These are phyloP conservation scores for Hypoxylon fragiforme DNA, from an alignment of 495 filamentous ascomycete genomes.

Conservation along the genomic window DNA sequence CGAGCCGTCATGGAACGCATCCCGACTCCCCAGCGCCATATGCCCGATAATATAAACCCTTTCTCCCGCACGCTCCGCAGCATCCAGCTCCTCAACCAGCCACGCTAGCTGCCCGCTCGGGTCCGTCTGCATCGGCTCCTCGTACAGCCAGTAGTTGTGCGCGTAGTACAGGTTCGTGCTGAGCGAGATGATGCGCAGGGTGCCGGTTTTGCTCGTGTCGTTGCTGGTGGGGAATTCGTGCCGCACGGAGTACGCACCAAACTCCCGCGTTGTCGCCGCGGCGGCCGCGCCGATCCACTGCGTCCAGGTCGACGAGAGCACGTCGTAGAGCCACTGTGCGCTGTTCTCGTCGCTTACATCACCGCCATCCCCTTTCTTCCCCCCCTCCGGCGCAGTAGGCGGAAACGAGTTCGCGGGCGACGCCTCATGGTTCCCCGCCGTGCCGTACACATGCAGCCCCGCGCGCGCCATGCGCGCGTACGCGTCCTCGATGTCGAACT, in stretches of 20 bases:
- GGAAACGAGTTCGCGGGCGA: conserved; percentile 58
- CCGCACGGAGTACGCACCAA: conserved; percentile 53
- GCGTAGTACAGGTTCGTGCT: conserved; percentile 63
- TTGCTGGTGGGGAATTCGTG: conserved; percentile 4
- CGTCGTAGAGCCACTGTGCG: conserved; percentile 57
- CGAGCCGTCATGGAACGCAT: conserved; percentile 56
- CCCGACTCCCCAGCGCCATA: conserved; percentile 51
- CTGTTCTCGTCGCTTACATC: conserved; percentile 19
- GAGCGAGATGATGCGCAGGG: conserved; percentile 59
- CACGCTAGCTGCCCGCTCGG: conserved; percentile 53
- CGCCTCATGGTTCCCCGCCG: conserved; percentile 60
- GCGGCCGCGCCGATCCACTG: conserved; percentile 48
- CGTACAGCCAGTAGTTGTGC: conserved; percentile 58
- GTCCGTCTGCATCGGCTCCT: conserved; percentile 52
- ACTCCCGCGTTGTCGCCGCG: conserved; percentile 39
- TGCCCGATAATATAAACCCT: conserved; percentile 60
- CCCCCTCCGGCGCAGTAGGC: no score
- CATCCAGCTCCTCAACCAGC: conserved; percentile 55
- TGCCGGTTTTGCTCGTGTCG: conserved; percentile 42
- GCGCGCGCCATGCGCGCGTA: conserved; percentile 46
- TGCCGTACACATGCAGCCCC: conserved; percentile 50
- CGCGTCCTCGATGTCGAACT: conserved; percentile 47
- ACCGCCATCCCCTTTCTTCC: no score
- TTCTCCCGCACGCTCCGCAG: conserved; percentile 53
- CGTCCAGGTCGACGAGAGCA: conserved; percentile 50